Evolutionary conservation across 495 filamentous ascomycete genomes (phyloP), one percentile per base, ranked within the genome.

Genomic region (Penicillium pancosmium): DNA sequence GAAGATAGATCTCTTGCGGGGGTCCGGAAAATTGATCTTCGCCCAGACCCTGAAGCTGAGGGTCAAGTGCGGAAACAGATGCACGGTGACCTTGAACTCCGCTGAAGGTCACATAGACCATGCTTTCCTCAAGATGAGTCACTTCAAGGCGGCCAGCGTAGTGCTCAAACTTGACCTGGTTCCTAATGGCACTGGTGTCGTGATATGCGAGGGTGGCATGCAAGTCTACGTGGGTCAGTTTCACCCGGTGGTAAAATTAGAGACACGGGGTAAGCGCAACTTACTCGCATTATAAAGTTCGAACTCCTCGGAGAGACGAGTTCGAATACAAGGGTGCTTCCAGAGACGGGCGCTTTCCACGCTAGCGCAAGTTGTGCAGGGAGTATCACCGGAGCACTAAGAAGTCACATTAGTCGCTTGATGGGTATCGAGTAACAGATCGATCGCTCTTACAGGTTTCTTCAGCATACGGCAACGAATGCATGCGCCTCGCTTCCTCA

Each of bases 381-480:
- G 91, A n/a, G 78, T 87, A 27, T 88, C 90, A 13, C 84, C 84
- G 4, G 90, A 93, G 65, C 91, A 96, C 75, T 80, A 62, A 9
- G 23, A 19, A 54, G 35, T 3, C 13, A 35, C 16, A 38, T 70
- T 57, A 68, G 65, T 58, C 8, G 1, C n/a, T 36, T 33, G 16
- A 9, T 16, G 8, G n/a, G 16, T 2, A 16, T 19, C 10, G 8
- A 35, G 5, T 27, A 15, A 10, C 1, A 41, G 52, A 43, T 27
- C 19, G 52, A 43, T 27, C 19, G 3, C 50, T 27, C 77, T 50
- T 78, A 83, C 80, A 2, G 89, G 88, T 73, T 96, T 96, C 66
- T 91, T 89, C 11, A 96, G 76, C 77, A 96, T 92, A 3, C 90
- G 83, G 73, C 91, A 96, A 47, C 91, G 84, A 54, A 93, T 91